A percentile compares a stretch with the other conserved stretches of the same genome.
Evolutionary conservation across 164 flowering plant genomes (phyloP).

Genomic region (Liquidambar formosana): DNA sequence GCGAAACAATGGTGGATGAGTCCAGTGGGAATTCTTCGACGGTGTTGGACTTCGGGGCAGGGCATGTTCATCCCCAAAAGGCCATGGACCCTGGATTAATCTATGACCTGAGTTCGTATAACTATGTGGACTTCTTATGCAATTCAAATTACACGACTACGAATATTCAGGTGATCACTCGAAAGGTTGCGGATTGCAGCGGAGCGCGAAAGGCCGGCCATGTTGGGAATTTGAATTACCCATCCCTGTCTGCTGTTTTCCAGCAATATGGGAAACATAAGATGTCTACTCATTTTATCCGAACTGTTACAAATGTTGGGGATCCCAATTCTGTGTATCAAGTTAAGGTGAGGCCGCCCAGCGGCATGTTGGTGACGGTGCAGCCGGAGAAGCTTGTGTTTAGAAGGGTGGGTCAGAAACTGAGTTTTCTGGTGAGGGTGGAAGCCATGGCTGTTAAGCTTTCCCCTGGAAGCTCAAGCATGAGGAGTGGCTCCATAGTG

Average conservation of each 20-base stretch:
- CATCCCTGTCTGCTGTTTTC: conserved; percentile 70
- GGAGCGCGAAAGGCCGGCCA: conserved; percentile 65
- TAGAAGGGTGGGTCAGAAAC: conserved; percentile 68
- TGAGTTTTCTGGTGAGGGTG: conserved; percentile 71
- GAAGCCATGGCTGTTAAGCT: conserved; percentile 47
- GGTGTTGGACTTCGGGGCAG: conserved; percentile 79
- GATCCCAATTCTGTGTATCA: conserved; percentile 54
- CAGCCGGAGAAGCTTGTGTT: conserved; percentile 65
- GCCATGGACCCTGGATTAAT: conserved; percentile 92
- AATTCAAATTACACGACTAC: conserved; percentile 66
- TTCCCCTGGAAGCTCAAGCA: conserved; percentile 56
- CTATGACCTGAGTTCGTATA: conserved; percentile 58
- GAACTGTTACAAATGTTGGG: conserved; percentile 88
- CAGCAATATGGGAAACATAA: conserved; percentile 57
- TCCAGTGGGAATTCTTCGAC: conserved; percentile 73
- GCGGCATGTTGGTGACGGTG: conserved; percentile 59
- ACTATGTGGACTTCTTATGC: conserved; percentile 82
- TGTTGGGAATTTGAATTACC: conserved; percentile 86
- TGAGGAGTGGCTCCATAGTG: conserved; percentile 54
- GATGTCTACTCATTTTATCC: conserved; percentile 73
- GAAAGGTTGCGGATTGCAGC: conserved; percentile 60
- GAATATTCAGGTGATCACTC: conserved; percentile 54
- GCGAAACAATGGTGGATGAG: conserved; percentile 69
- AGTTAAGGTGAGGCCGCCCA: conserved; percentile 52
- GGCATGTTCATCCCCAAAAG: conserved; percentile 83